A percentile compares a stretch with the other conserved stretches of the same genome.
Evolutionary conservation across 75 land plant species (phyloP).

Genomic region (Chamaecyparis obtusa): DNA sequence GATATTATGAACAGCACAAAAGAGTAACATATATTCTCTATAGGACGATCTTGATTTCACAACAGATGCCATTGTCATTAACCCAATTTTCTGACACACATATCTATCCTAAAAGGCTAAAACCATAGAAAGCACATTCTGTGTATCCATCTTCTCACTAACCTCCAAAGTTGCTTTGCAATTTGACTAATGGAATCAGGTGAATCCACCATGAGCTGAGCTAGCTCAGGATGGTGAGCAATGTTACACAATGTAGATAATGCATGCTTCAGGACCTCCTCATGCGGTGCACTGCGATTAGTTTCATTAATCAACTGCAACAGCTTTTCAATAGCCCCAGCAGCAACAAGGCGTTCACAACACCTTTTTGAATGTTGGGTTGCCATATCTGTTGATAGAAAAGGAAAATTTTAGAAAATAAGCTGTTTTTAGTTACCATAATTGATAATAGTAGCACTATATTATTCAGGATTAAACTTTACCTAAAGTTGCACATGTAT

Average conservation of each 20-base stretch:
- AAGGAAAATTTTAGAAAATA: neutral
- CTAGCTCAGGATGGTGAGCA: conserved; percentile 57
- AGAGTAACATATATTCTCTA: no score
- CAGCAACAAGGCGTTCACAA: conserved; percentile 76
- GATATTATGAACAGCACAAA: no score
- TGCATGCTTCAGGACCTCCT: conserved; percentile 76
- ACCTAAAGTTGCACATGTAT: conserved; percentile 85
- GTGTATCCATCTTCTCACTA: neutral
- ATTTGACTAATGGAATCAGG: conserved; percentile 47
- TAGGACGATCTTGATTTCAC: no score
- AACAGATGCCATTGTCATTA: neutral
- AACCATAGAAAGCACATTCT: neutral
- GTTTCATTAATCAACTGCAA: conserved; percentile 57
- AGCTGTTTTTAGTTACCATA: neutral
- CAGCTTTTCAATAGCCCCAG: conserved; percentile 66
- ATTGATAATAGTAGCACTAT: neutral
- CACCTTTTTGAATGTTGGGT: conserved; percentile 77
- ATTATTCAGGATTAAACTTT: conserved; percentile 4
- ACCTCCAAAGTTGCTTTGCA: conserved; percentile 64
- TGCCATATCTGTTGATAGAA: conserved; percentile 57
- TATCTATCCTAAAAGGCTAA: neutral
- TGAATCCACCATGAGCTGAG: conserved; percentile 34
- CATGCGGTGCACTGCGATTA: conserved; percentile 81
- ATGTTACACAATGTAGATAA: conserved; percentile 82
- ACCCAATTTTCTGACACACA: neutral